Conservation (phyloP, 176 grass and related monocot genomes). For the Saccharum spontaneum region DNA sequence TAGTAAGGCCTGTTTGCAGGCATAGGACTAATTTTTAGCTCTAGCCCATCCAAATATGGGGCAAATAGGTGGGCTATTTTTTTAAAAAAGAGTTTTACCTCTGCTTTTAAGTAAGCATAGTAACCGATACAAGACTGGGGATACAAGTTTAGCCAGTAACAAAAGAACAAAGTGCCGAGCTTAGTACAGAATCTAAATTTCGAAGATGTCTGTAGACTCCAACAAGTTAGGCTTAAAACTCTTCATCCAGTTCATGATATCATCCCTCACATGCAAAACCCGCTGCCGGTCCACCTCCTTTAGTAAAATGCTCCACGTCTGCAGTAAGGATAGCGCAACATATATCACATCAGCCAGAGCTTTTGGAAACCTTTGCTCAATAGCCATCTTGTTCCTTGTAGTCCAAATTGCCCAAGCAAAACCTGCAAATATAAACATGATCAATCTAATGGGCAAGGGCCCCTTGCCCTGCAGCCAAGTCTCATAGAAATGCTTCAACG, state of each 20-base stretch:
- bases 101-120: not conserved
- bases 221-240: not conserved
- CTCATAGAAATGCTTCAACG: not conserved
- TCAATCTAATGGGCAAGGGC: not conserved
- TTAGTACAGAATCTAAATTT: not conserved
- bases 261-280: not conserved
- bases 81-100: not conserved
- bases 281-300: not conserved
- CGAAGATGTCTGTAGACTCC: not conserved
- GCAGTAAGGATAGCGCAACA: not conserved
- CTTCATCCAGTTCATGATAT: not conserved
- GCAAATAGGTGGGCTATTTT: not conserved
- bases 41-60: not conserved
- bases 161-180: not conserved
- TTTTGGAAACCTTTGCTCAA: not conserved
- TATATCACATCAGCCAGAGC: not conserved
- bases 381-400: not conserved
- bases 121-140: not conserved
- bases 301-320: not conserved
- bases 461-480: not conserved
- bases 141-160: not conserved
- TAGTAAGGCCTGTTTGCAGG: not conserved
- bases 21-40: not conserved
- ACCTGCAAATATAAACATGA: not conserved
- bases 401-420: not conserved